phyloP scores from a whole-genome alignment of 257 asterid genomes.

The Solanum virginianum region DNA sequence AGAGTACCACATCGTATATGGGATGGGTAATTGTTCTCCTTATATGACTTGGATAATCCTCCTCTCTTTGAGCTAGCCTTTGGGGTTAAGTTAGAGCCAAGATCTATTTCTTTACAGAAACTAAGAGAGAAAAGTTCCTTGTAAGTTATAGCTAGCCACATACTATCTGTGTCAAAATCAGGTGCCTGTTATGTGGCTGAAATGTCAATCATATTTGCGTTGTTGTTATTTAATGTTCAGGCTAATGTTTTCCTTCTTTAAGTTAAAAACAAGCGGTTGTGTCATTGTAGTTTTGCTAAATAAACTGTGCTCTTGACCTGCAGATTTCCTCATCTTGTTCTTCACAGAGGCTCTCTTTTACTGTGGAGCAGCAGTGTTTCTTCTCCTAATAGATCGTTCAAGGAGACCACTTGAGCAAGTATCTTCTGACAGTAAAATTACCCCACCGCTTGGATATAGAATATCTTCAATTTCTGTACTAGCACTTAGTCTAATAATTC shows the following conservation, averaged over 20 bases:
- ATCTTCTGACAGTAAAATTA: slow-evolving; percentile 19
- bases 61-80: neutral
- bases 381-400: slow-evolving; percentile 54
- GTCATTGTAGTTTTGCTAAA: neutral
- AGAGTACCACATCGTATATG: neutral
- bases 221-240: neutral
- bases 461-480: slow-evolving; percentile 69
- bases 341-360: slow-evolving; percentile 95
- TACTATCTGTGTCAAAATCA: neutral
- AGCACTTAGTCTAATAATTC: slow-evolving; percentile 71
- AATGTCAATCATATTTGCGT: neutral
- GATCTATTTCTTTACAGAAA: too few species aligned
- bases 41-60: neutral
- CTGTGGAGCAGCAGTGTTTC: slow-evolving; percentile 78
- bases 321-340: slow-evolving; percentile 93
- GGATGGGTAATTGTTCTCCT: neutral
- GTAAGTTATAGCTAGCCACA: neutral
- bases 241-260: neutral
- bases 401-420: slow-evolving; percentile 35
- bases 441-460: slow-evolving; percentile 45
- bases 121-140: neutral
- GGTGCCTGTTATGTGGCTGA: neutral
- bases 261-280: neutral
- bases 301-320: slow-evolving; percentile 4
- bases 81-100: neutral